phyloP scores from a whole-genome alignment of 1,284 basidiomycete genomes.

The Ustilago bromivora region DNA sequence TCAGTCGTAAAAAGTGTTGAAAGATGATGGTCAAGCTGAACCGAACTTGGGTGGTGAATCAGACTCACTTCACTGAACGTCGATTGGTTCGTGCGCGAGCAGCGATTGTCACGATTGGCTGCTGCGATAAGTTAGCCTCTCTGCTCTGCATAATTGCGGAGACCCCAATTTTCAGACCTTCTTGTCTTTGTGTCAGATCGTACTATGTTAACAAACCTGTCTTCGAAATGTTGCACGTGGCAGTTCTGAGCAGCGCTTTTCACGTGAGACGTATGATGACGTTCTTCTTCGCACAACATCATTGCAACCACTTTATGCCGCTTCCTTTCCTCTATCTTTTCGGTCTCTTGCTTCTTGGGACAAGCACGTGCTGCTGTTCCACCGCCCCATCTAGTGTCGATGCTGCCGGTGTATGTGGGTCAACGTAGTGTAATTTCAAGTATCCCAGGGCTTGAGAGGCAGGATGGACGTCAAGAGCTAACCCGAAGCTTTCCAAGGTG shows the following conservation, averaged over 20 bases:
- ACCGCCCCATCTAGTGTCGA: no score
- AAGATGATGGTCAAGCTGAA: slow-evolving; percentile 5
- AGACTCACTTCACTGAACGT: background rate
- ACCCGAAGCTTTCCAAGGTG: no score
- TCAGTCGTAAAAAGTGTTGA: background rate
- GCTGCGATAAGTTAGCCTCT: background rate
- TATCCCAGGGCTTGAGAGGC: no score
- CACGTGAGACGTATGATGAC: slow-evolving; percentile 6
- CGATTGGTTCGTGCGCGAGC: background rate
- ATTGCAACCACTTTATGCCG: background rate
- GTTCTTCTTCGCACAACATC: background rate
- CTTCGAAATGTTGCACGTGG: slow-evolving; percentile 1
- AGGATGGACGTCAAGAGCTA: no score
- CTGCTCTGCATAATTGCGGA: slow-evolving; percentile 1
- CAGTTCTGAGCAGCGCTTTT: background rate
- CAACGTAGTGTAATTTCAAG: no score
- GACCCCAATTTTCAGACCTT: background rate
- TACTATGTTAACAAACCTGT: background rate
- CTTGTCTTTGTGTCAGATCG: background rate
- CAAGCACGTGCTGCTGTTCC: slow-evolving; percentile 1
- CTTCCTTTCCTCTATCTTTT: background rate
- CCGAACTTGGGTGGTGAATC: background rate
- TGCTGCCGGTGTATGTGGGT: no score
- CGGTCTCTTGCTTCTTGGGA: background rate
- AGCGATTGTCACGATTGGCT: background rate